Evolutionary conservation across 1,284 basidiomycete species (phyloP), one percentile per base, ranked within the genome.

Genomic region (Prillingera fragicola): DNA sequence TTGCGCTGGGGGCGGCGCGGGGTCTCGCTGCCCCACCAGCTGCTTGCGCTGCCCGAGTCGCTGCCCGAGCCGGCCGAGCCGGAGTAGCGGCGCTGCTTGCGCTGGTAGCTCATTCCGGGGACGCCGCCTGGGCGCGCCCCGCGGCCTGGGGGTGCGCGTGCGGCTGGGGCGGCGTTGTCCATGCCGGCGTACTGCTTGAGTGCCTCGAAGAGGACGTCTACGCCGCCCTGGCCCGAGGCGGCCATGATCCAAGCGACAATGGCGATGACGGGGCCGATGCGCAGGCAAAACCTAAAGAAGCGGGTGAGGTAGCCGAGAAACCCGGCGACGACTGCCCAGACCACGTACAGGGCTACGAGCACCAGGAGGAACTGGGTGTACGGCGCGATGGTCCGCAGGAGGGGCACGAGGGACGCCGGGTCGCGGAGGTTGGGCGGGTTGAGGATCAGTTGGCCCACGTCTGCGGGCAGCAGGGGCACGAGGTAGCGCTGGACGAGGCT

Each of bases 171-270:
- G 5, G 23, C 38, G 23, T 32, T 26, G 5, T 32, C 39, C 8
- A 64, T 26, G 15, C 67, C 67, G 5, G 57, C 48, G 38, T 56
- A 66, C 33, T 62, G 54, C 48, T 65, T 64, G 15, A 59, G 57
- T 5, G 63, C 39, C 26, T 60, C 56, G 18, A 62, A 54, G 25
- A 68, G 33, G 26, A 67, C 64, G 22, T 57, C 58, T 38, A 67
- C 57, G 13, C 57, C 54, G 26, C 65, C 67, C 41, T 69, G 67
- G 14, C 63, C 67, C 4, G 58, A 62, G 23, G 45, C 55, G 17
- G 60, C 52, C 67, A 69, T 69, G 41, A 68, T 27, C 63, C 63
- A 67, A 2, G 55, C 61, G 21, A 63, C 52, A 17, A 69, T 29
- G 5, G 57, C 65, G 15, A 69, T 43, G 17, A 69, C 51, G 3